A percentile compares a stretch with the other conserved stretches of the same genome.
These are phyloP conservation scores for Saccharomycopsis lassenensis DNA, from an alignment of 805 yeast species.

Conservation along the genomic window DNA sequence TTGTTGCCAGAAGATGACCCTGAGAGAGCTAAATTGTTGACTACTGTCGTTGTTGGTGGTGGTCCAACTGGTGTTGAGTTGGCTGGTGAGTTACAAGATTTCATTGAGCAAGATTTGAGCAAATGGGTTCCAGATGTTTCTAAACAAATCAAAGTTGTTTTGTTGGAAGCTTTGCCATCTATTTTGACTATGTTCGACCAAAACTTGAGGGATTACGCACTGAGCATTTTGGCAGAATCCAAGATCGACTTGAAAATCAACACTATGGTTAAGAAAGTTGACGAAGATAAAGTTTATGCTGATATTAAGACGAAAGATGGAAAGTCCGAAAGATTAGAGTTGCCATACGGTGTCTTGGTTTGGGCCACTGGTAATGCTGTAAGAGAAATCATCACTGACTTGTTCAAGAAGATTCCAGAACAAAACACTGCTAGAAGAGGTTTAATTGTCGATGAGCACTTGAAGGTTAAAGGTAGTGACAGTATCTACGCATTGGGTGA, in stretches of 20 bases:
- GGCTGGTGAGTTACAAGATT: conserved; percentile 94
- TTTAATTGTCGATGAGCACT: conserved; percentile 69
- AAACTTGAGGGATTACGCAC: conserved; percentile 66
- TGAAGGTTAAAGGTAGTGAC: conserved; percentile 76
- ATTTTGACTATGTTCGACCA: conserved; percentile 69
- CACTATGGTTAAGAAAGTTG: conserved; percentile 84
- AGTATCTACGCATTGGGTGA: conserved; percentile 84
- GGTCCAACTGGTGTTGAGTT: conserved; percentile 99
- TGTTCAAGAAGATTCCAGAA: conserved; percentile 59
- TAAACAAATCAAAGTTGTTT: conserved; percentile 68
- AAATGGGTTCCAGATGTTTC: conserved; percentile 86
- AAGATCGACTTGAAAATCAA: conserved; percentile 68
- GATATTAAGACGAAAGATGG: conserved; percentile 51
- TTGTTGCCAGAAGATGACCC: conserved; percentile 59
- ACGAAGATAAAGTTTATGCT: conserved; percentile 58
- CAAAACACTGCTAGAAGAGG: conserved; percentile 88
- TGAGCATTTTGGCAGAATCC: conserved; percentile 56
- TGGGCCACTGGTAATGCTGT: conserved; percentile 98
- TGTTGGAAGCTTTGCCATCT: conserved; percentile 86
- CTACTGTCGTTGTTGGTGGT: conserved; percentile 92
- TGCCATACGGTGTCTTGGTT: conserved; percentile 87
- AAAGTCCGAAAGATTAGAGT: conserved; percentile 39
- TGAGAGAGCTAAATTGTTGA: conserved; percentile 76
- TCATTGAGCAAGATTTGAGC: conserved; percentile 78
- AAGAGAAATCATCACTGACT: conserved; percentile 57